Percentiles rank a stretch among this genome's conserved stretches.
These are phyloP conservation scores for Neurospora sp. DNA, from an alignment of 495 filamentous ascomycete species.

Conservation along the genomic window DNA sequence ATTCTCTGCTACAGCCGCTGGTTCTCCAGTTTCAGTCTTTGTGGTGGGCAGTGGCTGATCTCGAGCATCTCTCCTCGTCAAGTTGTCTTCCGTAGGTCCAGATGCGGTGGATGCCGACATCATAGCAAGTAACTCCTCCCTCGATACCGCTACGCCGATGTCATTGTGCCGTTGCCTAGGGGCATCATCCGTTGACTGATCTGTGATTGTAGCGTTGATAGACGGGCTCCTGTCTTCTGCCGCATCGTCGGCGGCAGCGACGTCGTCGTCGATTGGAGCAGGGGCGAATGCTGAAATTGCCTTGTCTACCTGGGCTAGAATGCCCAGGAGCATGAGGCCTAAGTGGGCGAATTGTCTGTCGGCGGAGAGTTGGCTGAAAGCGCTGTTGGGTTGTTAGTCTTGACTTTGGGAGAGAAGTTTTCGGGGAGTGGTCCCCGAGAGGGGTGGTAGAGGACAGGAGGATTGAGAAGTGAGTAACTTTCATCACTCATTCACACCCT, in stretches of 20 bases:
- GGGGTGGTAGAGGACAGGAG: too few species aligned
- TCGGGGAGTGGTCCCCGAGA: too few species aligned
- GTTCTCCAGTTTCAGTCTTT: slow-evolving; percentile 3
- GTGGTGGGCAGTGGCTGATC: background rate
- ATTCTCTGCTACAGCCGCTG: background rate
- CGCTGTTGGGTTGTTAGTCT: slow-evolving; percentile 19
- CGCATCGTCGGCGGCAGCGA: slow-evolving; percentile 2
- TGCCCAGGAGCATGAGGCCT: slow-evolving; percentile 63
- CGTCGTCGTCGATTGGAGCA: slow-evolving; percentile 3
- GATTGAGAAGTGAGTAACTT: background rate
- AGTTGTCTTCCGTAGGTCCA: background rate
- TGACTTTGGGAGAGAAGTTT: too few species aligned
- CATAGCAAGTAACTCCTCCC: slow-evolving; percentile 1
- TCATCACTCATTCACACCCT: background rate
- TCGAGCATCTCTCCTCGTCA: background rate
- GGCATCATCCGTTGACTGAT: background rate
- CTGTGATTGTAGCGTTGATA: background rate
- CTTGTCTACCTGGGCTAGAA: slow-evolving; percentile 49
- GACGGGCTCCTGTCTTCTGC: background rate
- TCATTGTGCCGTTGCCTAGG: slow-evolving; percentile 1
- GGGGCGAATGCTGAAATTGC: slow-evolving; percentile 25
- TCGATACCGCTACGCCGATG: slow-evolving; percentile 13
- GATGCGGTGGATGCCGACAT: background rate
- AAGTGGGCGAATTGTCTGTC: slow-evolving; percentile 68
- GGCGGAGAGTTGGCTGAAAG: slow-evolving; percentile 60